Percentiles rank a stretch among this genome's conserved stretches.
These are phyloP conservation scores for Fusarium keratoplasticum DNA, from an alignment of 2,329 filamentous ascomycete genomes.

Conservation along the genomic window DNA sequence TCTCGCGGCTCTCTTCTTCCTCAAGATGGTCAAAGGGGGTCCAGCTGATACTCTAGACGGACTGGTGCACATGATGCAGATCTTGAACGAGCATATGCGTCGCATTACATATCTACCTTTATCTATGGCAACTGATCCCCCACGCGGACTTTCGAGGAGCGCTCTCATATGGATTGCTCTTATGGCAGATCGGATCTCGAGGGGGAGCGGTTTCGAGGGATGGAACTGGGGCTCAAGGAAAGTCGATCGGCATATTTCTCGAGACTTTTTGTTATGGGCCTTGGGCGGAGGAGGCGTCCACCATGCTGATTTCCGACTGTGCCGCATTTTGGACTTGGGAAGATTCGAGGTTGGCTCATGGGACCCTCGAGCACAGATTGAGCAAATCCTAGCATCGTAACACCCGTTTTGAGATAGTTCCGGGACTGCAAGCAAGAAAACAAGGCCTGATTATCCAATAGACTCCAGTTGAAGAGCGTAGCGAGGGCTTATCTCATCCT, in stretches of 20 bases:
- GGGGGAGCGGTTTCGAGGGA: neutral
- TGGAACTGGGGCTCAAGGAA: neutral
- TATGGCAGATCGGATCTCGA: neutral
- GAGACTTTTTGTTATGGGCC: neutral
- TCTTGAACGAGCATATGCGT: neutral
- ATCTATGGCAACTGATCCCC: neutral
- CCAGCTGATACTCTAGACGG: neutral
- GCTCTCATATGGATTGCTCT: conserved; percentile 6
- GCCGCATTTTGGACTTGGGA: neutral
- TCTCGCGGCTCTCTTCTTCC: neutral
- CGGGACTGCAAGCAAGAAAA: neutral
- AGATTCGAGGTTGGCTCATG: neutral
- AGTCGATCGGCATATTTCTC: neutral
- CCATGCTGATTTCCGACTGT: neutral
- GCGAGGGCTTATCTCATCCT: neutral
- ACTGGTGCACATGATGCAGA: neutral
- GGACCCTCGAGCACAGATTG: neutral
- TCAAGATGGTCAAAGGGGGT: neutral
- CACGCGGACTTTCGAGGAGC: neutral
- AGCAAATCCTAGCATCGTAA: neutral
- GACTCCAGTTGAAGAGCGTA: neutral
- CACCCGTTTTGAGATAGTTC: neutral
- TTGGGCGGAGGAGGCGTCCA: neutral
- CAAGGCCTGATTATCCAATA: neutral
- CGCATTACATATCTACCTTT: neutral